These are phyloP conservation scores for Phycomyces nitens DNA, from an alignment of 192 early-diverging fungal species.

Conservation along the genomic window DNA sequence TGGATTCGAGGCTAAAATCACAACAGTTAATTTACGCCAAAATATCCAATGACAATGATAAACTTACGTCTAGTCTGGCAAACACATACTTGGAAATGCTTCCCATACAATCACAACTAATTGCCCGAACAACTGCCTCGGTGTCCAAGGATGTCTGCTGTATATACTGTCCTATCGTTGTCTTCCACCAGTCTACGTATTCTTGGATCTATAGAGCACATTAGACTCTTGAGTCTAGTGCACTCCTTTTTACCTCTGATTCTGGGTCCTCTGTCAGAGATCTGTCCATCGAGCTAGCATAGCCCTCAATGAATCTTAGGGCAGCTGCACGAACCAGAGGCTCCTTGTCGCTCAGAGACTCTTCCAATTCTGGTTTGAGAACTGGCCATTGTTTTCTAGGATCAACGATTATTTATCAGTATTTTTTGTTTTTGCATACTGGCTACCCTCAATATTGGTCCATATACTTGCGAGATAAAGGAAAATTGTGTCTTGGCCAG, in stretches of 20 bases:
- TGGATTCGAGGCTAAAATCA: slow-evolving; percentile 33
- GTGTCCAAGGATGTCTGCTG: slow-evolving; percentile 38
- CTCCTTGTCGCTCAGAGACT: slow-evolving; percentile 25
- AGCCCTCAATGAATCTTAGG: slow-evolving; percentile 41
- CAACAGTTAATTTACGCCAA: too few species aligned
- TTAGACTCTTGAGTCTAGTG: too few species aligned
- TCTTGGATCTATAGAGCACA: not conserved
- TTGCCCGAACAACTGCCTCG: slow-evolving; percentile 32
- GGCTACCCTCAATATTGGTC: too few species aligned
- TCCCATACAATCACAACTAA: slow-evolving; percentile 49
- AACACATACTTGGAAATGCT: slow-evolving; percentile 39
- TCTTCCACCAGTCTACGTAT: slow-evolving; percentile 41
- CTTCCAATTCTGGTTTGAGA: slow-evolving; percentile 24
- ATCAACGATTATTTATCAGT: too few species aligned
- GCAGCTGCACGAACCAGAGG: slow-evolving; percentile 35
- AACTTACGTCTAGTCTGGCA: slow-evolving; percentile 39
- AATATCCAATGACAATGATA: too few species aligned
- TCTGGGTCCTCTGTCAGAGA: too few species aligned
- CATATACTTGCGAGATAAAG: not conserved
- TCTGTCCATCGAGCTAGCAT: slow-evolving; percentile 10
- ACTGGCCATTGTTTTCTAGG: slow-evolving; percentile 30
- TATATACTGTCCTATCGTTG: slow-evolving; percentile 39
- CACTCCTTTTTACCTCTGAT: too few species aligned
- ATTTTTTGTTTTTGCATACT: too few species aligned
- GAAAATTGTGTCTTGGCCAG: slow-evolving; percentile 32